Base-by-base conservation (phyloP, 2,329 filamentous ascomycete genomes). In the Sordariomycetes sp. region DNA sequence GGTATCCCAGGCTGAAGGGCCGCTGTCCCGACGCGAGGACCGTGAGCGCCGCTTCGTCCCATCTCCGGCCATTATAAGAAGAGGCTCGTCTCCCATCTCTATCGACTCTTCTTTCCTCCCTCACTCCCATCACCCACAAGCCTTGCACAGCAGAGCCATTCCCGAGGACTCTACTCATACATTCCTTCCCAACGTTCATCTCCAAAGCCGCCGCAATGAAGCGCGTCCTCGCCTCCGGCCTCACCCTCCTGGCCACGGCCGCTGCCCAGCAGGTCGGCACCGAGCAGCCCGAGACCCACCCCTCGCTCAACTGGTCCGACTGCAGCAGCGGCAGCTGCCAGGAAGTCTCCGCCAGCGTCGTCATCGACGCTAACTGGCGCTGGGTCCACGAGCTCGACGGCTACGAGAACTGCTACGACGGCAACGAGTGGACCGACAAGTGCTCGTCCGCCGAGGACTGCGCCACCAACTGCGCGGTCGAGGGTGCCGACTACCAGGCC, bases 321-420 rank as follows among this genome's bases (percentile, higher is more conserved):
- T 79, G 76, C 64, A 70, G 73, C 13, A 66, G 63, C 35, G 70
- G 72, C 50, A 69, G 68, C 50, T 78, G 75, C 64, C 68, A 67
- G 3, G 65, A 65, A 22, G 69, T 75, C 59, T 65, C 66, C 55
- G 74, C 71, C 45, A 71, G 71, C 54, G 68, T 80, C 51, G 74
- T 76, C 50, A 66, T 80, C 61, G 77, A 80, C 62, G 62, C 76
- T 60, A 79, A 79, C 68, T 80, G 76, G 76, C 75, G 77, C 58
- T 80, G 77, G 77, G 66, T 77, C 35, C 76, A 79, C 66, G 62
- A 65, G 22, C 65, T 65, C 35, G 62, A 62, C 24, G 68, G 68
- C 54, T 69, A 64, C 61, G 71, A 67, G 61, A 78, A 76, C 67
- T 78, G 76, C 69, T 78, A 76, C 63, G 72, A 70, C 32, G 74